A percentile compares a stretch with the other conserved stretches of the same genome.
Evolutionary conservation across 148 eudicot genomes (phyloP).

Genomic region (Suaeda aralocaspica): DNA sequence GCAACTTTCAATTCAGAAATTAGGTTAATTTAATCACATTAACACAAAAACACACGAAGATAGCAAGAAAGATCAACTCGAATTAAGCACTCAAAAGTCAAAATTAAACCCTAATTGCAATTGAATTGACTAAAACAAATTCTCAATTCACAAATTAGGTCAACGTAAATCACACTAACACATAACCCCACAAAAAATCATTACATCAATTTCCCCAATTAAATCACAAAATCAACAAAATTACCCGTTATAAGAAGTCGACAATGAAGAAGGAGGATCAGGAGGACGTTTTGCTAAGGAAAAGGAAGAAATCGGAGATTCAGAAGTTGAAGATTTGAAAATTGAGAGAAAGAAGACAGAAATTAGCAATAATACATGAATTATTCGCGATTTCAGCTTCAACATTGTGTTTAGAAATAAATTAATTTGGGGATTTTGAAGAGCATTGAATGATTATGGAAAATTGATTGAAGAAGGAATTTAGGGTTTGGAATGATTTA

Average conservation of each 20-base stretch:
- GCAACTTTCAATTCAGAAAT: neutral
- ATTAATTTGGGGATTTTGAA: neutral
- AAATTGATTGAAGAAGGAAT: neutral
- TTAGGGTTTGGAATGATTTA: neutral
- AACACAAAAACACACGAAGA: no score
- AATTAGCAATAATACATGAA: slow-evolving; percentile 21
- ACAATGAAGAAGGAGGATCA: slow-evolving; percentile 20
- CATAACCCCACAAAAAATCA: slow-evolving; percentile 13
- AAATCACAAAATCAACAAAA: neutral
- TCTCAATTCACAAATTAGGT: no score
- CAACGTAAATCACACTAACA: no score
- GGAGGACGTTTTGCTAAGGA: slow-evolving; percentile 19
- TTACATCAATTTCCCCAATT: neutral
- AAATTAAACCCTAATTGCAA: neutral
- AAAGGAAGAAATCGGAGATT: slow-evolving; percentile 6
- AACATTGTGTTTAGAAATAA: neutral
- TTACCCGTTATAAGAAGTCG: slow-evolving; percentile 20
- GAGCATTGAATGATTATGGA: neutral
- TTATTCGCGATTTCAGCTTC: slow-evolving; percentile 13
- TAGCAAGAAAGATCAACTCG: slow-evolving; percentile 5
- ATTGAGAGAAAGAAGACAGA: slow-evolving; percentile 26
- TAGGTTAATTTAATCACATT: neutral
- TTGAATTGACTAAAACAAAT: neutral
- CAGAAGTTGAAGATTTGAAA: slow-evolving; percentile 23
- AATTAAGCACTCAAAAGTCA: neutral